These are phyloP conservation scores for Suillus lakei DNA, from an alignment of 768 basidiomycete genomes.

Conservation along the genomic window DNA sequence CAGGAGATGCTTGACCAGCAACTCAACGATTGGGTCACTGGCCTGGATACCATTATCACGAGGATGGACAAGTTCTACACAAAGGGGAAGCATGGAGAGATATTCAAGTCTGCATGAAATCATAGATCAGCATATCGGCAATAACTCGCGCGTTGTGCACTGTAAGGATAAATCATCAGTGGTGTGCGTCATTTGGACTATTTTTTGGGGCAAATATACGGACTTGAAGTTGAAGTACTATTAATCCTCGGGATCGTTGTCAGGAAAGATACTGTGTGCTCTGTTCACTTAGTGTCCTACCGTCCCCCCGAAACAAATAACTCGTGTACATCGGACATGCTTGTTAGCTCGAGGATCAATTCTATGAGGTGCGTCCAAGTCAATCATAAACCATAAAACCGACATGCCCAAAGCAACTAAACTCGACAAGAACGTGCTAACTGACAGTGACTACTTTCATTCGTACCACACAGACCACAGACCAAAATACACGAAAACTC, in stretches of 20 bases:
- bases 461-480: not conserved
- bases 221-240: not conserved
- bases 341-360: not conserved
- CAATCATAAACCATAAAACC: not conserved
- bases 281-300: not conserved
- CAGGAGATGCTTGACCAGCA: constrained; percentile 57
- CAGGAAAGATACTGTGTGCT: not conserved
- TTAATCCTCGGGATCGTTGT: not conserved
- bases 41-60: constrained; percentile 55
- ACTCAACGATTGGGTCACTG: constrained; percentile 63
- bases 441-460: not conserved
- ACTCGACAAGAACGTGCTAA: too few relatives aligned
- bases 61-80: constrained; percentile 58
- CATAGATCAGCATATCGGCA: not conserved
- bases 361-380: not conserved
- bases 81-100: constrained; percentile 58
- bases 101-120: constrained; percentile 13
- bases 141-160: not conserved
- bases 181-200: not conserved
- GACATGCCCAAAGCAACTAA: not conserved
- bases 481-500: not conserved
- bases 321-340: not conserved
- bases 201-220: not conserved
- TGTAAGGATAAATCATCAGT: not conserved
- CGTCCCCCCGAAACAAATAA: not conserved